Evolutionary conservation across 495 filamentous ascomycete genomes (phyloP).

Genomic region (Aspergillus ellipticus): DNA sequence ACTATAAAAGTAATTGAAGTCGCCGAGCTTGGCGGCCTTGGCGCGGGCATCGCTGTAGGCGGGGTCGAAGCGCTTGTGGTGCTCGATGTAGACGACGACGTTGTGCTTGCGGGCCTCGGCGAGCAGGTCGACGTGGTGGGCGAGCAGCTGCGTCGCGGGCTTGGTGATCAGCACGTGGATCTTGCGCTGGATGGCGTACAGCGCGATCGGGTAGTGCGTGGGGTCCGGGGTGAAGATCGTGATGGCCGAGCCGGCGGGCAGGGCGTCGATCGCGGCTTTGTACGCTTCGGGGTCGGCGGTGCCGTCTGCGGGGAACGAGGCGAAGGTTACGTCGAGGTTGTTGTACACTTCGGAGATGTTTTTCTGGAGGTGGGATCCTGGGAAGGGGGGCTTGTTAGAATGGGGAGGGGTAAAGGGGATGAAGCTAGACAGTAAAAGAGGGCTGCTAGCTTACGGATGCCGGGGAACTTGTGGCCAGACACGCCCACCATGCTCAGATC

Average conservation of each 20-base stretch:
- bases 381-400: background rate
- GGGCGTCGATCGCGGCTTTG: slow-evolving; percentile 82
- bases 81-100: slow-evolving; percentile 91
- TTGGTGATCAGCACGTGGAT: slow-evolving; percentile 95
- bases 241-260: slow-evolving; percentile 80
- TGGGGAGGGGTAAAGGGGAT: background rate
- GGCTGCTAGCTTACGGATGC: slow-evolving; percentile 72
- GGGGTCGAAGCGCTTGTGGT: slow-evolving; percentile 94
- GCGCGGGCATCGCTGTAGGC: slow-evolving; percentile 81
- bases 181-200: slow-evolving; percentile 82
- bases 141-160: slow-evolving; percentile 81
- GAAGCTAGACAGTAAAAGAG: no score
- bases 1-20: slow-evolving; percentile 97
- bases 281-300: slow-evolving; percentile 74
- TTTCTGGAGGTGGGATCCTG: slow-evolving; percentile 78
- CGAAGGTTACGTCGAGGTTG: slow-evolving; percentile 75
- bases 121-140: slow-evolving; percentile 72
- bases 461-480: slow-evolving; percentile 82
- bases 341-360: slow-evolving; percentile 90
- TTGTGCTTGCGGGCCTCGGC: slow-evolving; percentile 66
- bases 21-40: slow-evolving; percentile 69
- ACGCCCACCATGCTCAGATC: slow-evolving; percentile 86
- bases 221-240: slow-evolving; percentile 96
- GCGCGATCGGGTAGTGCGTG: slow-evolving; percentile 89
- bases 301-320: slow-evolving; percentile 73